These are phyloP conservation scores for Dothidotthia symphoricarpi DNA, from an alignment of 2,329 filamentous ascomycete species.

Conservation along the genomic window DNA sequence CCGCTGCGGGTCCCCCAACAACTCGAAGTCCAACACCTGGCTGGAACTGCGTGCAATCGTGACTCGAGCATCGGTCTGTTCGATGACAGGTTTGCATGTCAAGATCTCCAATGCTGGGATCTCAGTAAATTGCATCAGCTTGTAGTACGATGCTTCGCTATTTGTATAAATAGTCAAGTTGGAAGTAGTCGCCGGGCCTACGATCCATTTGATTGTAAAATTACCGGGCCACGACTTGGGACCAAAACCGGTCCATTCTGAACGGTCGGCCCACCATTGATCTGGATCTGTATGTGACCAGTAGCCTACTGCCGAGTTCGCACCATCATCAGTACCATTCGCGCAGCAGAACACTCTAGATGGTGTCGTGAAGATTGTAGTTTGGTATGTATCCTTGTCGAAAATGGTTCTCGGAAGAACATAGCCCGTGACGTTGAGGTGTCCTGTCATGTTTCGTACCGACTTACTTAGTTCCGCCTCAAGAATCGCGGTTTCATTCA, in stretches of 20 bases:
- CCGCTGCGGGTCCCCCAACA: slow-evolving; percentile 4
- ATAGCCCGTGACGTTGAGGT: neutral
- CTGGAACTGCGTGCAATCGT: slow-evolving; percentile 8
- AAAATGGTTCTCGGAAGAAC: neutral
- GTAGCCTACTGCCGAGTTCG: slow-evolving; percentile 4
- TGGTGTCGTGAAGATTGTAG: neutral
- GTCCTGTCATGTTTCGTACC: no score
- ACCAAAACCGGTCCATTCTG: no score
- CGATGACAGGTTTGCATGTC: slow-evolving; percentile 15
- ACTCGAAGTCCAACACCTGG: slow-evolving; percentile 7
- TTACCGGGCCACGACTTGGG: slow-evolving; percentile 3
- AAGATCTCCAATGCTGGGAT: slow-evolving; percentile 11
- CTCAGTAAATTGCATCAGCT: slow-evolving; percentile 4
- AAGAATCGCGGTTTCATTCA: no score
- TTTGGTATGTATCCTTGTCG: neutral
- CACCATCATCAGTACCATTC: neutral
- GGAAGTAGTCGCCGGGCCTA: neutral
- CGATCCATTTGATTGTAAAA: slow-evolving; percentile 14
- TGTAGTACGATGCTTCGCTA: neutral
- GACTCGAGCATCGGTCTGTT: slow-evolving; percentile 9
- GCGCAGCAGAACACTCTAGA: slow-evolving; percentile 3
- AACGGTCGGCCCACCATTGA: no score
- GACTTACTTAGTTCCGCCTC: no score
- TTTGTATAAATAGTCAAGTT: neutral
- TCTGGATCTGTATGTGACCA: slow-evolving; percentile 2